Evolutionary conservation across 345 rosid genomes (phyloP).

Genomic region (Camelina laxa): DNA sequence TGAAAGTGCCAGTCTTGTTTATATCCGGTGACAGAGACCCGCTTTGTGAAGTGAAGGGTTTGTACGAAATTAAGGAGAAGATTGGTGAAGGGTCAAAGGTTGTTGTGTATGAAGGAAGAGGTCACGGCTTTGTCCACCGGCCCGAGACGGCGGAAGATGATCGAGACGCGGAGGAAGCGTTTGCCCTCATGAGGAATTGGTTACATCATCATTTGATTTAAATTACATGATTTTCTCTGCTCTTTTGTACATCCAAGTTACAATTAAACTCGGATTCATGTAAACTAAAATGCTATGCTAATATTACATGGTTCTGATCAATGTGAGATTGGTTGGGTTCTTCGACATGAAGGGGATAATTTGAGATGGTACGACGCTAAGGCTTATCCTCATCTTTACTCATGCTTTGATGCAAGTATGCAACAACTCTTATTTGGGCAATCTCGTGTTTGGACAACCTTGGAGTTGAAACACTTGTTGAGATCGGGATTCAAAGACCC

Average conservation of each 20-base stretch:
- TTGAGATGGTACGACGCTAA: not conserved
- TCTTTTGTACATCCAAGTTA: constrained; percentile 4
- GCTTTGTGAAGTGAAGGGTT: constrained; percentile 56
- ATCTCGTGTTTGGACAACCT: not conserved
- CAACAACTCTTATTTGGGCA: not conserved
- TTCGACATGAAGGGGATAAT: not conserved
- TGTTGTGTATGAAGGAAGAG: constrained; percentile 68
- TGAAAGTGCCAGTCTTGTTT: constrained; percentile 74
- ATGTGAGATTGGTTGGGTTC: not conserved
- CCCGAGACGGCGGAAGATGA: constrained; percentile 81
- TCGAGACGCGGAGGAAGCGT: constrained; percentile 76
- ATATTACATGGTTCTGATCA: not conserved
- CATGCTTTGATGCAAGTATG: not conserved
- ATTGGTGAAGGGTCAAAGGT: constrained; percentile 58
- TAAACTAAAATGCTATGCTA: not conserved
- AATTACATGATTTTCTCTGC: constrained; percentile 4
- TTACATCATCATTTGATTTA: constrained; percentile 52
- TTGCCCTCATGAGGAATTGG: constrained; percentile 71
- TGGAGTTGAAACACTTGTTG: not conserved
- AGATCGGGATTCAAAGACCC: not conserved
- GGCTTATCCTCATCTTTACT: not conserved
- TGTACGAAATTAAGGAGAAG: constrained; percentile 54
- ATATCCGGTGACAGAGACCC: constrained; percentile 78
- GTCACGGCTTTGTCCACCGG: constrained; percentile 80
- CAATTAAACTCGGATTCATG: not conserved